Base-by-base conservation (phyloP, 2,329 filamentous ascomycete species). In the Cladosporium sp. region DNA sequence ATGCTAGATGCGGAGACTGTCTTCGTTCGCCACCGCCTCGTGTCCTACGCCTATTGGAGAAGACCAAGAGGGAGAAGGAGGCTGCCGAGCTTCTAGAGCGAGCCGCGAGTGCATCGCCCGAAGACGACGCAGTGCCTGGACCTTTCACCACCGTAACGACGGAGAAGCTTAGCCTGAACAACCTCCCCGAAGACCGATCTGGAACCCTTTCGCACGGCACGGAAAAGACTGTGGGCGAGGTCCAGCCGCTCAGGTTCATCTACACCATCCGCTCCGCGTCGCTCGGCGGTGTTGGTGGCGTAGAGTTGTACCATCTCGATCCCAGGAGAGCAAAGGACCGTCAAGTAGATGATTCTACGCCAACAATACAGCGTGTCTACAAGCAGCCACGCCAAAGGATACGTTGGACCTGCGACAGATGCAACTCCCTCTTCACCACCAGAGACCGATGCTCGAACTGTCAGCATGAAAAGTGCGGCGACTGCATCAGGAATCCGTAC, bases 1-100 rank as follows among this genome's bases (percentile, higher is more conserved):
- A 96, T 71, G 75, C 76, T 43, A 82, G 88, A 59, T 96, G 91
- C 79, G 86, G 82, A 65, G 83, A 86, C 64, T 96, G 91, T 68
- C 81, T 83, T 28, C 83, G 88, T 52, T 82, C 86, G 62, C 90
- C 90, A 33, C 75, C 80, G 49, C 83, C 84, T 72, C 82, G 80
- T 59, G 77, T 73, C 61, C 78, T 82, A 59, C 75, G 74, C 56
- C 76, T 81, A 63, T 73, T 74, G 59, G 69, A 77, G 54, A 57
- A 32, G 22, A 77, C 80, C 58, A 79, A 81, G 55, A 80, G 72
- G 55, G 64, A 59, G 52, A 62, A 48, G 63, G 57, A 60, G 66
- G 28, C 42, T 18, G 28, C n/a, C 7, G 41, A 49, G 35, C 40
- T 52, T 3, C 34, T 16, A 5, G 9, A 46, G 31, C 28, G 31